Percentiles rank a stretch among this genome's conserved stretches.
Conservation (phyloP, 2,329 filamentous ascomycete genomes). For the Eutypa lata region DNA sequence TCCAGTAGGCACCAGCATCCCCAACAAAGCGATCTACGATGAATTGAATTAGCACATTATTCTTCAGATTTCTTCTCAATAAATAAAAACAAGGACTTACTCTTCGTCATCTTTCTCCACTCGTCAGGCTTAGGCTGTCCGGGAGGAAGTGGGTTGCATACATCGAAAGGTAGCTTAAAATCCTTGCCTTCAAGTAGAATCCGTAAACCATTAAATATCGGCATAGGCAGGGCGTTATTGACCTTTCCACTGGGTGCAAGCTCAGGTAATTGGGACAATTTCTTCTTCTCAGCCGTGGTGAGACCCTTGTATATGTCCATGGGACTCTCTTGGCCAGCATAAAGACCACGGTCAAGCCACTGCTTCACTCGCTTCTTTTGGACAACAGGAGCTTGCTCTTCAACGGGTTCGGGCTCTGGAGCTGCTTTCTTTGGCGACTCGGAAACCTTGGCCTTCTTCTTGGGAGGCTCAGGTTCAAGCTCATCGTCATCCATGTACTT, state of each 20-base stretch:
- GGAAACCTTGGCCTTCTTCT: slow-evolving; percentile 31
- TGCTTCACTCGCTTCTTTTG: slow-evolving; percentile 60
- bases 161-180: slow-evolving; percentile 85
- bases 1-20: slow-evolving; percentile 77
- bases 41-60: slow-evolving; percentile 25
- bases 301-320: slow-evolving; percentile 46
- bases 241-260: slow-evolving; percentile 43
- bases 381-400: slow-evolving; percentile 33
- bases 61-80: too few species aligned
- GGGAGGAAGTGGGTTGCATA: slow-evolving; percentile 81
- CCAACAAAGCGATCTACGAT: slow-evolving; percentile 91
- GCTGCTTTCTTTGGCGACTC: slow-evolving; percentile 30
- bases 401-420: slow-evolving; percentile 30
- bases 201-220: slow-evolving; percentile 74
- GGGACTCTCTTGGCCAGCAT: slow-evolving; percentile 71
- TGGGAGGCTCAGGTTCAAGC: slow-evolving; percentile 34
- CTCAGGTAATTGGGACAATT: slow-evolving; percentile 44
- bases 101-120: slow-evolving; percentile 89
- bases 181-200: slow-evolving; percentile 70
- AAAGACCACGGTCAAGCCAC: slow-evolving; percentile 80
- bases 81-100: slow-evolving; percentile 46
- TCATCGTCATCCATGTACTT: slow-evolving; percentile 51
- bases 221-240: slow-evolving; percentile 65
- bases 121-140: slow-evolving; percentile 90
- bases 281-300: slow-evolving; percentile 50